Conservation (phyloP, 2,329 filamentous ascomycete genomes). For the Colletotrichum ledebouriae region DNA sequence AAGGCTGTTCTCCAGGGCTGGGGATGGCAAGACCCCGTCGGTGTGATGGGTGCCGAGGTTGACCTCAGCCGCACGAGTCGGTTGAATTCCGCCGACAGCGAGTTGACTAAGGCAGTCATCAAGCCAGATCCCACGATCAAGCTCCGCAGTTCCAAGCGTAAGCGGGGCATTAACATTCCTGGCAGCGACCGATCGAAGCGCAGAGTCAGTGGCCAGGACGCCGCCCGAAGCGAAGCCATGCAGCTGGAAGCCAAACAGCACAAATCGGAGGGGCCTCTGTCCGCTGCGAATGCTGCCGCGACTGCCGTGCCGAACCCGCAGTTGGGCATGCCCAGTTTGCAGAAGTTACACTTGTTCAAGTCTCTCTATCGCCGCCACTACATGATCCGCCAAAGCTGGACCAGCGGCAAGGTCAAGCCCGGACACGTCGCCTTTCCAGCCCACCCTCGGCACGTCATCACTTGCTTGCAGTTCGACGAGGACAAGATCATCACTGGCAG, state of each 20-base stretch:
- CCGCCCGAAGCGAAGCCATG: constrained; percentile 57
- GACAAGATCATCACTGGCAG: constrained; percentile 98
- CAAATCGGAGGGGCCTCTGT: constrained; percentile 85
- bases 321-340: constrained; percentile 81
- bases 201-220: constrained; percentile 63
- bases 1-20: constrained; percentile 91
- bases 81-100: constrained; percentile 66
- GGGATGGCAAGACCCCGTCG: constrained; percentile 95
- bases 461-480: constrained; percentile 96
- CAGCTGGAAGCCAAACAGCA: constrained; percentile 60
- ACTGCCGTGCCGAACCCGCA: constrained; percentile 85
- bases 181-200: constrained; percentile 67
- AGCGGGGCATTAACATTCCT: constrained; percentile 63
- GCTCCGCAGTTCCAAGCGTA: constrained; percentile 67
- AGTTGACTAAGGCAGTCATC: constrained; percentile 58
- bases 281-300: constrained; percentile 87
- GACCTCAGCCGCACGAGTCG: constrained; percentile 77
- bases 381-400: constrained; percentile 93
- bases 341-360: constrained; percentile 93
- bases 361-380: constrained; percentile 94
- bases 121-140: constrained; percentile 60
- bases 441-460: constrained; percentile 95
- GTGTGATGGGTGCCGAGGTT: constrained; percentile 80
- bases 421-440: constrained; percentile 96
- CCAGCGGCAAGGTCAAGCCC: constrained; percentile 85